Conservation (phyloP, 2,329 filamentous ascomycete species). For the Blastomyces silverae region DNA sequence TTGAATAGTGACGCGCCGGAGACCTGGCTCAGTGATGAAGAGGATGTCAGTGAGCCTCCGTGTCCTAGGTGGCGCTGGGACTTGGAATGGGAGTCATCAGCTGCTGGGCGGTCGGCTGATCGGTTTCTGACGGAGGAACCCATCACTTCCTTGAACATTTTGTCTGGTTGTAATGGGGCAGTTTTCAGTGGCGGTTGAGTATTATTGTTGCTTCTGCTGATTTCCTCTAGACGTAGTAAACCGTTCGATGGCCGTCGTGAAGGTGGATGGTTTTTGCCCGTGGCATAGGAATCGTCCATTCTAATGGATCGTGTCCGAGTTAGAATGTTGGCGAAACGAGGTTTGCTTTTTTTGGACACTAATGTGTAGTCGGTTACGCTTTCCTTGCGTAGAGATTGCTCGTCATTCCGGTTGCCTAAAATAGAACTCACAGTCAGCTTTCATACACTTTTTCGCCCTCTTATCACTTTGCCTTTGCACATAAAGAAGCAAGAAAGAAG, state of each 20-base stretch:
- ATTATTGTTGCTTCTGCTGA: constrained; percentile 25
- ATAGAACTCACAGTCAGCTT: background rate
- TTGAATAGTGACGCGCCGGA: constrained; percentile 57
- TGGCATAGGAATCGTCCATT: constrained; percentile 37
- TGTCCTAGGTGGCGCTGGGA: constrained; percentile 30
- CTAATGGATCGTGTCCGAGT: constrained; percentile 42
- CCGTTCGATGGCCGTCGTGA: constrained; percentile 37
- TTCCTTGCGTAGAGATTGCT: constrained; percentile 16
- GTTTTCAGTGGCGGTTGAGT: constrained; percentile 50
- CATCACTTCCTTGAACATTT: constrained; percentile 62
- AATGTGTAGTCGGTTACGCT: constrained; percentile 24
- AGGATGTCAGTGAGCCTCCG: constrained; percentile 39
- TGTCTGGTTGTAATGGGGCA: constrained; percentile 60
- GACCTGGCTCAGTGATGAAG: constrained; percentile 44
- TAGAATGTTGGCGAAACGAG: constrained; percentile 41
- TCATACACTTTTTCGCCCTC: background rate
- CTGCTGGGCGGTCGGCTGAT: constrained; percentile 58
- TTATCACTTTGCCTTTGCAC: background rate
- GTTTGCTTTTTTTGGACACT: constrained; percentile 39
- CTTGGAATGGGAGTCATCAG: constrained; percentile 29
- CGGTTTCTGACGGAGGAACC: constrained; percentile 59
- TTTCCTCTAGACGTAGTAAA: constrained; percentile 36
- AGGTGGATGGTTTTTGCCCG: constrained; percentile 25
- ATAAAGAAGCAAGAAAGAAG: background rate
- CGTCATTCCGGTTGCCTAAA: constrained; percentile 18